phyloP scores from a whole-genome alignment of 2,329 filamentous ascomycete genomes.

The Curvularia sp. region DNA sequence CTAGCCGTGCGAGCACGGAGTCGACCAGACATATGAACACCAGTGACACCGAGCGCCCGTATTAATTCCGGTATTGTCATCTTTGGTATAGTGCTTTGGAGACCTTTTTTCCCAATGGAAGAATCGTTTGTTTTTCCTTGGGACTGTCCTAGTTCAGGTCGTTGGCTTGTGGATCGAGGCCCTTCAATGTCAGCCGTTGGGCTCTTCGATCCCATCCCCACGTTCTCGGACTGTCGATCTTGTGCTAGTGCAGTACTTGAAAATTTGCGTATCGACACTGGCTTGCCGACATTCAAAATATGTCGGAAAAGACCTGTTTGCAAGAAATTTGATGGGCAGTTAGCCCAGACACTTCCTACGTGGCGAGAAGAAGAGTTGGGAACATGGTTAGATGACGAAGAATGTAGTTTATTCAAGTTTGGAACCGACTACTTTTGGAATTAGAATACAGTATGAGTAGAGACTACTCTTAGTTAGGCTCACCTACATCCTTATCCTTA shows the following conservation, averaged over 20 bases:
- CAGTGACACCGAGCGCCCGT: conserved; percentile 3
- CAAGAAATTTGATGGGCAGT: background rate
- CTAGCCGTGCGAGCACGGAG: conserved; percentile 14
- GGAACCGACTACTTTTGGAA: conserved; percentile 14
- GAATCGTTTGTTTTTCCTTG: background rate
- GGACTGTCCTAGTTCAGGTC: background rate
- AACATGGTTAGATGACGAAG: background rate
- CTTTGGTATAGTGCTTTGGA: conserved; percentile 6
- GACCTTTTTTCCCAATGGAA: background rate
- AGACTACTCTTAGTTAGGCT: conserved; percentile 14
- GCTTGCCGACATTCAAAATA: background rate
- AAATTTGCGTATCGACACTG: background rate
- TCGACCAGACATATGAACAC: background rate
- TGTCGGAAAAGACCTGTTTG: background rate
- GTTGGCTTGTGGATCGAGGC: background rate
- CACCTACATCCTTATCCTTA: conserved; percentile 18
- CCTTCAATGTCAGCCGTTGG: background rate
- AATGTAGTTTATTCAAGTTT: conserved; percentile 4
- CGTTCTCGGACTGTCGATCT: background rate
- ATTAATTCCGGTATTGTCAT: conserved; percentile 4
- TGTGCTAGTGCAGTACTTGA: background rate
- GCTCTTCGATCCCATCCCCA: background rate
- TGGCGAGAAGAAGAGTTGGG: background rate
- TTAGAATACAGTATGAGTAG: conserved; percentile 12
- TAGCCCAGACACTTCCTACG: background rate